Base-by-base conservation (phyloP, 2,329 filamentous ascomycete species). In the Cylindrodendrum hubeiense region DNA sequence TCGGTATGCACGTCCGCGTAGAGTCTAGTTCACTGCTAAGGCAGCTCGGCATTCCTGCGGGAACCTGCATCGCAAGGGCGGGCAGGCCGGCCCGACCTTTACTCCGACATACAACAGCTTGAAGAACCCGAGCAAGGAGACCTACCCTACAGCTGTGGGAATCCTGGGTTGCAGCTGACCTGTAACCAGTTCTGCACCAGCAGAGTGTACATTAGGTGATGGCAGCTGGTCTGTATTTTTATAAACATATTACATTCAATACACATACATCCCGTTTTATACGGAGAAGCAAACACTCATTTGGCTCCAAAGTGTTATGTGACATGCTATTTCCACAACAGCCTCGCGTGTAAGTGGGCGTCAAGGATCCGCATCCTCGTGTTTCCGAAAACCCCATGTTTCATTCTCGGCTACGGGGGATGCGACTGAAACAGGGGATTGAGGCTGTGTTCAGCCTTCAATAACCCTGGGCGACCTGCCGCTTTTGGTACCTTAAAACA, bases 1-100 rank as follows among this genome's bases (percentile, higher is more conserved):
- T 70, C 63, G 21, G 67, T 66, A 52, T 75, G 75, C 54, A 46
- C 67, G n/a, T 33, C 49, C 49, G 41, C 54, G 19, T 61, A 26
- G 66, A 34, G 53, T 64, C n/a, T n/a, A 22, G 37, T 15, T 39
- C n/a, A 17, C 5, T 5, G 12, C 22, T 17, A 15, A 24, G 21
- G 6, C 15, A 47, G 22, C 13, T 26, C 22, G 22, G 19, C 13
- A 26, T 39, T 5, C 37, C 37, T 8, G 28, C 28, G 6, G 28
- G 28, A 30, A 9, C 28, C 28, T 2, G 28, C 28, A 30, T 30
- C 28, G n/a, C n/a, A n/a, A n/a, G n/a, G n/a, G n/a, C n/a, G n/a
- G n/a, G n/a, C n/a, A n/a, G n/a, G n/a, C n/a, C 28, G 28, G 28
- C 28, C 28, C 28, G 28, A 30, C 28, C 37, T 39, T n/a, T n/a